These are phyloP conservation scores for Priceomyces castillae DNA, from an alignment of 805 yeast species.

Conservation along the genomic window DNA sequence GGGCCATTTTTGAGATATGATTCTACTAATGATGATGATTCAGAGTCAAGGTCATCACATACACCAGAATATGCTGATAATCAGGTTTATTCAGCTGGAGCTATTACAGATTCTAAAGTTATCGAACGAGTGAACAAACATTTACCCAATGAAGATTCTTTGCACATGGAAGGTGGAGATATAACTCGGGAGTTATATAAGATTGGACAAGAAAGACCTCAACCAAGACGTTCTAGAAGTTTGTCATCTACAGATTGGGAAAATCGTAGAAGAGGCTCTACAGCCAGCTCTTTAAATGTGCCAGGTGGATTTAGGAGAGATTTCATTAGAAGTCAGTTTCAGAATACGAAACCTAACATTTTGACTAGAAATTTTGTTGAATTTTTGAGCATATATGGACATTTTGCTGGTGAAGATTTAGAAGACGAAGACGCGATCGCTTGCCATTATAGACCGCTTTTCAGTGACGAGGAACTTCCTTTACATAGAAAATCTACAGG, in stretches of 20 bases:
- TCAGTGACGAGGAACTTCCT: conserved; percentile 9
- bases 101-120: conserved; percentile 32
- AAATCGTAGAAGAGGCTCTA: conserved; percentile 51
- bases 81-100: conserved; percentile 13
- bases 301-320: conserved; percentile 86
- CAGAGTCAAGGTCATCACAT: conserved; percentile 4
- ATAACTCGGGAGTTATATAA: conserved; percentile 49
- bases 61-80: conserved; percentile 16
- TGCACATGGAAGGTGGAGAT: conserved; percentile 49
- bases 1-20: conserved; percentile 18
- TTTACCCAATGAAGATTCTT: conserved; percentile 31
- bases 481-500: conserved; percentile 42
- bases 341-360: conserved; percentile 39
- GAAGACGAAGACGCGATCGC: conserved; percentile 64
- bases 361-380: conserved; percentile 73
- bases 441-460: conserved; percentile 40
- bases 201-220: conserved; percentile 14
- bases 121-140: conserved; percentile 35
- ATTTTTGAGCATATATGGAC: conserved; percentile 76
- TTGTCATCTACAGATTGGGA: conserved; percentile 23
- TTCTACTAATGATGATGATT: conserved; percentile 5
- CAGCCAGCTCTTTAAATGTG: conserved; percentile 66
- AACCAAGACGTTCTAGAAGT: conserved; percentile 18
- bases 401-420: conserved; percentile 80
- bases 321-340: conserved; percentile 45